A percentile compares a stretch with the other conserved stretches of the same genome.
phyloP scores from a whole-genome alignment of 805 yeast species.

The Metschnikowia amazonensis region DNA sequence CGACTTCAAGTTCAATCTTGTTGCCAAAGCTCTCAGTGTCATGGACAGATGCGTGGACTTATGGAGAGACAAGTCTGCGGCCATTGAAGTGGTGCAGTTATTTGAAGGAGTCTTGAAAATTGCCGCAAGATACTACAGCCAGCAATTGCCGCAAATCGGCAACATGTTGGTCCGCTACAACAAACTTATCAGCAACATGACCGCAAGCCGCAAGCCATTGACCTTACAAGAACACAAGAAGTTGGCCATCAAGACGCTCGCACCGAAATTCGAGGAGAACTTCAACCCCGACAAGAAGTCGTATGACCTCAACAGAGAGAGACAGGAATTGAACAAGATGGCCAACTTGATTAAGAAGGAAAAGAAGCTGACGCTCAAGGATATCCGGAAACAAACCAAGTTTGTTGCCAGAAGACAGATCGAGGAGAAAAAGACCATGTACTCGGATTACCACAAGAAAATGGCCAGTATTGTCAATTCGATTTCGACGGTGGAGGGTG shows the following conservation, averaged over 20 bases:
- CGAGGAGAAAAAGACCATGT: slow-evolving; percentile 67
- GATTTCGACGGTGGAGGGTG: slow-evolving; percentile 91
- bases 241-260: slow-evolving; percentile 74
- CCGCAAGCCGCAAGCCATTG: slow-evolving; percentile 50
- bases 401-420: slow-evolving; percentile 86
- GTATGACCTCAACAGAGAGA: slow-evolving; percentile 74
- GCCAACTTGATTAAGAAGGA: slow-evolving; percentile 86
- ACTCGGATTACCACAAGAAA: slow-evolving; percentile 80
- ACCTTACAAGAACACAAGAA: slow-evolving; percentile 80
- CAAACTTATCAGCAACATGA: slow-evolving; percentile 39
- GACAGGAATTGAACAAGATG: slow-evolving; percentile 81
- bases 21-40: slow-evolving; percentile 30
- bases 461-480: slow-evolving; percentile 84
- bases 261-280: slow-evolving; percentile 93
- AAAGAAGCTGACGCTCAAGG: slow-evolving; percentile 81
- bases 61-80: slow-evolving; percentile 64
- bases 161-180: slow-evolving; percentile 41
- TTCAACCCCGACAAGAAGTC: slow-evolving; percentile 94
- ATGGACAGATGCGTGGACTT: slow-evolving; percentile 31
- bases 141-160: slow-evolving; percentile 27
- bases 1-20: slow-evolving; percentile 26
- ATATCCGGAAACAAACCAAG: slow-evolving; percentile 81
- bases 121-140: slow-evolving; percentile 33
- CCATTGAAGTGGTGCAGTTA: slow-evolving; percentile 55
- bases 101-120: slow-evolving; percentile 42